These are phyloP conservation scores for Cyclospora cayetanensis DNA, from an alignment of 169 alveolate species.

Conservation along the genomic window DNA sequence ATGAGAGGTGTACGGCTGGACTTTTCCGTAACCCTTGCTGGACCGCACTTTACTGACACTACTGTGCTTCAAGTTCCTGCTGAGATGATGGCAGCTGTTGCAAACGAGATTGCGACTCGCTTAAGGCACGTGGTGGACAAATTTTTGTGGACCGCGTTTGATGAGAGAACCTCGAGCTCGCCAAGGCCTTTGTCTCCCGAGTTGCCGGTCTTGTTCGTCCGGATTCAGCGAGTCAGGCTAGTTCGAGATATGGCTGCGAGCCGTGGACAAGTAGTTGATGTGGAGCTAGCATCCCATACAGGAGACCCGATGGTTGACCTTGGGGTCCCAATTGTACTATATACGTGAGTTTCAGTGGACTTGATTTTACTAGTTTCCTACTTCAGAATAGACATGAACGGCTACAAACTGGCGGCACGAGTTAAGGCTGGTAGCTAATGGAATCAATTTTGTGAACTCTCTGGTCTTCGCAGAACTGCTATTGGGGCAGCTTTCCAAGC, in stretches of 20 bases:
- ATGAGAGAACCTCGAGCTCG: neutral
- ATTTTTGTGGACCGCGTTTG: neutral
- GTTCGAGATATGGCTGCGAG: neutral
- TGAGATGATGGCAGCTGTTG: neutral
- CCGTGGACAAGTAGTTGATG: neutral
- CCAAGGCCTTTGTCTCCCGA: neutral
- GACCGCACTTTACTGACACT: neutral
- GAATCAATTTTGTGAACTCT: neutral
- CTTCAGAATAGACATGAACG: neutral
- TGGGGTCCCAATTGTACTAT: constrained; percentile 10
- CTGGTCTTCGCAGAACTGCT: neutral
- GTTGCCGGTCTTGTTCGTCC: neutral
- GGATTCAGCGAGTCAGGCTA: neutral
- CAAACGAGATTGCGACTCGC: neutral
- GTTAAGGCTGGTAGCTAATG: neutral
- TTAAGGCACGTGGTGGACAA: neutral
- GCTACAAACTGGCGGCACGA: neutral
- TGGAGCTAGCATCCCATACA: neutral
- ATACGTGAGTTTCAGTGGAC: neutral
- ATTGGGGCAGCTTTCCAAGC: neutral
- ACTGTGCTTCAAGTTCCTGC: neutral
- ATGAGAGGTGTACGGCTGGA: constrained; percentile 13
- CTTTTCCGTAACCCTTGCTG: neutral
- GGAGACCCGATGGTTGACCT: constrained; percentile 25
- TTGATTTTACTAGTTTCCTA: neutral